Conservation (phyloP, 179 eudicot genomes). For the Camellia oleifera region DNA sequence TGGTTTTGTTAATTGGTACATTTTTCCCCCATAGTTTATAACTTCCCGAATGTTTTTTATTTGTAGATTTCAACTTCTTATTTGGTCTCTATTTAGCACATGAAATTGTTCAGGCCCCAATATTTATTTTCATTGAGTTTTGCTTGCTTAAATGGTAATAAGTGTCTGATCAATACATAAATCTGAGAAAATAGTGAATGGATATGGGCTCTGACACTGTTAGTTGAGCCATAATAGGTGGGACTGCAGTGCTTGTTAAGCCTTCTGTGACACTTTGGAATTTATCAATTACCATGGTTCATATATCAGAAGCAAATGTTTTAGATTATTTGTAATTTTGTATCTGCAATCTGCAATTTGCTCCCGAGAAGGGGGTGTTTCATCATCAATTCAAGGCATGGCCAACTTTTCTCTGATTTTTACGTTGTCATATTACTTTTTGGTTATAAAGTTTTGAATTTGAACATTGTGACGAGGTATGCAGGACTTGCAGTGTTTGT, state of each 20-base stretch:
- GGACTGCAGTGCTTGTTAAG: background rate
- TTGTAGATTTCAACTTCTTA: background rate
- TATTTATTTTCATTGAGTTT: background rate
- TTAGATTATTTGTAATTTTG: background rate
- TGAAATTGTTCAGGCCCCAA: background rate
- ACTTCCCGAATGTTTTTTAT: background rate
- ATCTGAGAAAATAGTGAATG: background rate
- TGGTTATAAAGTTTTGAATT: background rate
- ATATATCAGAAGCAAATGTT: background rate
- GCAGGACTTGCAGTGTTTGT: background rate
- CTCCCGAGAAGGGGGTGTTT: background rate
- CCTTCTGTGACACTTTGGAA: background rate
- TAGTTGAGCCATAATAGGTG: background rate
- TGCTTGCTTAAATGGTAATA: background rate
- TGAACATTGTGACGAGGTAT: background rate
- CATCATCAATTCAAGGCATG: background rate
- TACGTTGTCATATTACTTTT: background rate
- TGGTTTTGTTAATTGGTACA: conserved; percentile 82
- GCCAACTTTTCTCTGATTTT: background rate
- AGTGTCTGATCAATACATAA: background rate
- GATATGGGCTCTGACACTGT: background rate
- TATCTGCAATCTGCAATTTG: background rate
- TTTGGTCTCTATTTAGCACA: conserved; percentile 7
- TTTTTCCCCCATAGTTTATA: conserved; percentile 9
- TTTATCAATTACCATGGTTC: conserved; percentile 7